Evolutionary conservation across 2,329 filamentous ascomycete species (phyloP).

Genomic region (Zasmidium cellare): DNA sequence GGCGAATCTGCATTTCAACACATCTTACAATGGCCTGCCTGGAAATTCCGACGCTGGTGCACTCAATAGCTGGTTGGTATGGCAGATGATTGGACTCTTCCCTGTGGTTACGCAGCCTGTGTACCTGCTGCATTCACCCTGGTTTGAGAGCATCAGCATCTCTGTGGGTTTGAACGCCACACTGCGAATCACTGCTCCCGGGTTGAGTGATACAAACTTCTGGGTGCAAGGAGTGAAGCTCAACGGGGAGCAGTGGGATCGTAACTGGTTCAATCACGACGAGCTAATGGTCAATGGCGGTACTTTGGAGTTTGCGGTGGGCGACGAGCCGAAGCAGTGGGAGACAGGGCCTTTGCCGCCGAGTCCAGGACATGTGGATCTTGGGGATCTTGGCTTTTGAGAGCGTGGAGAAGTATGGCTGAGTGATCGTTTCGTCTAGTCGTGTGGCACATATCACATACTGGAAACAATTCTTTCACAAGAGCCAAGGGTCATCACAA

Average conservation of each 20-base stretch:
- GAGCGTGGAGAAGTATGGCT: too few species aligned
- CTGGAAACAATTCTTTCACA: too few species aligned
- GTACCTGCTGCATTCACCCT: slow-evolving; percentile 49
- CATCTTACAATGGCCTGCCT: slow-evolving; percentile 58
- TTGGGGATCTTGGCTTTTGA: too few species aligned
- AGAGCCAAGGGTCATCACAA: too few species aligned
- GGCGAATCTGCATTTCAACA: slow-evolving; percentile 60
- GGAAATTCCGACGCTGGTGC: slow-evolving; percentile 71
- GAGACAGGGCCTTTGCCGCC: slow-evolving; percentile 61
- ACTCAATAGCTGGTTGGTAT: slow-evolving; percentile 70
- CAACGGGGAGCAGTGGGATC: slow-evolving; percentile 62
- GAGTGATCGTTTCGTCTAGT: too few species aligned
- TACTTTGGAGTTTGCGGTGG: slow-evolving; percentile 63
- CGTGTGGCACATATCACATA: too few species aligned
- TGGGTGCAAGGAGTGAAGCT: slow-evolving; percentile 67
- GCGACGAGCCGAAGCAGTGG: slow-evolving; percentile 55
- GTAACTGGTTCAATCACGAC: slow-evolving; percentile 65
- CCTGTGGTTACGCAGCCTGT: slow-evolving; percentile 67
- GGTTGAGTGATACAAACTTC: slow-evolving; percentile 2
- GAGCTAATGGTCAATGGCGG: slow-evolving; percentile 66
- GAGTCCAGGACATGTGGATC: not conserved
- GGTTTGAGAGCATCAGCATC: slow-evolving; percentile 61
- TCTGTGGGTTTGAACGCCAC: slow-evolving; percentile 55
- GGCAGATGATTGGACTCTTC: slow-evolving; percentile 68
- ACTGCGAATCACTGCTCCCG: slow-evolving; percentile 54